Base-by-base conservation (phyloP, 2,329 filamentous ascomycete species). In the Ascochyta rabiei region DNA sequence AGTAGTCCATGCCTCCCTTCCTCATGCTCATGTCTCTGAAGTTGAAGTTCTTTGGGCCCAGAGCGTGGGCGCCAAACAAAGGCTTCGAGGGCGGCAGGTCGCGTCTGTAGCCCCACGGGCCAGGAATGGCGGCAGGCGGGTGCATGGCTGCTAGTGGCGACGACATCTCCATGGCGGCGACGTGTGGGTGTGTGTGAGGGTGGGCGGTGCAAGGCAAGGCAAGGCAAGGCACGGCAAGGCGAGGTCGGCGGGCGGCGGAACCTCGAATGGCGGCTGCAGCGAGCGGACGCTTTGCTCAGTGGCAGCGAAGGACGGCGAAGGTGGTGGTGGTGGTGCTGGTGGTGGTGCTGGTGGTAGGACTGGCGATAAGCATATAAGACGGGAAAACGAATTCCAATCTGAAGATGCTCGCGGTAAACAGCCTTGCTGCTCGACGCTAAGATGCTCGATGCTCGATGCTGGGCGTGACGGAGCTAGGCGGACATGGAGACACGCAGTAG, bases 101-200 rank as follows among this genome's bases (percentile, higher is more conserved):
- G 56, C 80, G 76, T 64, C 80, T 77, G 72, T 82, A 85, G 50
- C 79, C 87, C 84, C 93, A 86, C 69, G 82, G 75, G 66, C 86
- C 82, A 66, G 85, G 80, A 77, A 83, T 79, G 77, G 85, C 82
- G 30, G 52, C 47, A 39, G 83, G 82, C 53, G 88, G 91, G 80
- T 92, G 91, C 88, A 98, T 90, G 53, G 93, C 92, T 76, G 93
- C 93, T 73, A 98, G 80, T 41, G 95, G 95, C 68, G 95, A 98
- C 39, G 93, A 97, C 62, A 90, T 88, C 79, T 96, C 92, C 91
- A 98, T 97, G 55, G 48, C 53, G 92, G 96, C 56, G 88, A 87
- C 79, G 96, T 90, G 90, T 96, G 96, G 68, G 42, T 57, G 41
- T 4, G 21, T 23, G 18, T 34, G 30, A 35, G 30, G 30, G 50